Evolutionary conservation across 2,329 filamentous ascomycete genomes (phyloP).

Genomic region (Calonectria pseudoturangicola): DNA sequence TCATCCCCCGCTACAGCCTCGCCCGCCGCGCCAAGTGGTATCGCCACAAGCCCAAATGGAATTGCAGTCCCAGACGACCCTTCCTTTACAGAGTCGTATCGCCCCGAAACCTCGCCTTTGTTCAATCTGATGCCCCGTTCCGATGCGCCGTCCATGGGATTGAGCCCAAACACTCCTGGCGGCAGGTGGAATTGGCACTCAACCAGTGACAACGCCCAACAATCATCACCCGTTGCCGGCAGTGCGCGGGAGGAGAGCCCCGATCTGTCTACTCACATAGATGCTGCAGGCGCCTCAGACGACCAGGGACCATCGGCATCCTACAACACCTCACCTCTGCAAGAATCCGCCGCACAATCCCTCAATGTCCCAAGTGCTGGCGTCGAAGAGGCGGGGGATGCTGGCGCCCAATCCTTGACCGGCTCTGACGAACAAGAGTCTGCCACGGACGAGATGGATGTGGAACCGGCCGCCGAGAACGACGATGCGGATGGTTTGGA

Average conservation of each 20-base stretch:
- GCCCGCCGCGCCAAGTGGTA: constrained; percentile 35
- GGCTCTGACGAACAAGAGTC: background rate
- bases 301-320: background rate
- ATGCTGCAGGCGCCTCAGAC: background rate
- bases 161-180: constrained; percentile 39
- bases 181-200: constrained; percentile 48
- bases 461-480: too few species aligned
- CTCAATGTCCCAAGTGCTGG: constrained; percentile 6
- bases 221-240: constrained; percentile 39
- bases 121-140: constrained; percentile 47
- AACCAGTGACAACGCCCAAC: constrained; percentile 17
- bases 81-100: constrained; percentile 54
- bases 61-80: constrained; percentile 44
- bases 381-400: constrained; percentile 16
- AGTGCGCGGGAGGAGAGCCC: constrained; percentile 13
- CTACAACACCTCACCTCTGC: constrained; percentile 3
- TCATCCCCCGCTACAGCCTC: constrained; percentile 45
- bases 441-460: background rate
- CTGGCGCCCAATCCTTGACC: background rate
- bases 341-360: constrained; percentile 29
- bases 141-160: constrained; percentile 14
- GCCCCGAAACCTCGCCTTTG: constrained; percentile 49
- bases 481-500: background rate
- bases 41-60: constrained; percentile 34
- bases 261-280: constrained; percentile 37